These are phyloP conservation scores for Paramecium primaurelia DNA, from an alignment of 73 alveolate species.

Conservation along the genomic window DNA sequence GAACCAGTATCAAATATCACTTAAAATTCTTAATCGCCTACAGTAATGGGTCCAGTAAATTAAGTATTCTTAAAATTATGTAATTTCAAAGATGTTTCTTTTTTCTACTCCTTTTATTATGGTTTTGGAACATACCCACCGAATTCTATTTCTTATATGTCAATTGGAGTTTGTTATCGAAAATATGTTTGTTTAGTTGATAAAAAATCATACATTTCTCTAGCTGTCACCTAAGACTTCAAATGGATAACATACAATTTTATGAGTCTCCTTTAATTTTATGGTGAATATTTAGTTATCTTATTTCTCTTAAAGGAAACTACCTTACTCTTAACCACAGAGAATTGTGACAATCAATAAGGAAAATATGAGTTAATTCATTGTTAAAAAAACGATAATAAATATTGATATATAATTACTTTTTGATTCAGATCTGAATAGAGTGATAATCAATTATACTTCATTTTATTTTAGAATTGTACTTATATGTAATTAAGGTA, in stretches of 20 bases:
- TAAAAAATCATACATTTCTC: slow-evolving; percentile 39
- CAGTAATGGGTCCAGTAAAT: slow-evolving; percentile 62
- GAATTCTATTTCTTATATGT: not conserved
- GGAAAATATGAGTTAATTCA: not conserved
- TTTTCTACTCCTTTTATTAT: not conserved
- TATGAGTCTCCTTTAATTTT: not conserved
- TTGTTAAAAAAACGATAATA: slow-evolving; percentile 21
- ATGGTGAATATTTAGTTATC: not conserved
- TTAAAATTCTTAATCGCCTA: slow-evolving; percentile 69
- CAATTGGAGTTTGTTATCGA: not conserved
- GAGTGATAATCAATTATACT: not conserved
- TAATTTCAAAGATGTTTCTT: not conserved
- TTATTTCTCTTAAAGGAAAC: not conserved
- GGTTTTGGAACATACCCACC: not conserved
- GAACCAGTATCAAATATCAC: slow-evolving; percentile 85
- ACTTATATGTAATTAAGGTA: no score
- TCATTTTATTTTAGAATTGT: no score
- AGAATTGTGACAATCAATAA: not conserved
- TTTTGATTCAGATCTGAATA: slow-evolving; percentile 11
- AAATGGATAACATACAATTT: not conserved
- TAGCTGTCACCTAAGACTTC: not conserved
- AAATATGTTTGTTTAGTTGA: slow-evolving; percentile 42
- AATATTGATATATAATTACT: not conserved
- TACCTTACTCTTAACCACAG: slow-evolving; percentile 2
- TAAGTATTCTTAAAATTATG: slow-evolving; percentile 57